Evolutionary conservation across 2,329 filamentous ascomycete species (phyloP), one percentile per base, ranked within the genome.

Genomic region (Talaromyces pinophilus): DNA sequence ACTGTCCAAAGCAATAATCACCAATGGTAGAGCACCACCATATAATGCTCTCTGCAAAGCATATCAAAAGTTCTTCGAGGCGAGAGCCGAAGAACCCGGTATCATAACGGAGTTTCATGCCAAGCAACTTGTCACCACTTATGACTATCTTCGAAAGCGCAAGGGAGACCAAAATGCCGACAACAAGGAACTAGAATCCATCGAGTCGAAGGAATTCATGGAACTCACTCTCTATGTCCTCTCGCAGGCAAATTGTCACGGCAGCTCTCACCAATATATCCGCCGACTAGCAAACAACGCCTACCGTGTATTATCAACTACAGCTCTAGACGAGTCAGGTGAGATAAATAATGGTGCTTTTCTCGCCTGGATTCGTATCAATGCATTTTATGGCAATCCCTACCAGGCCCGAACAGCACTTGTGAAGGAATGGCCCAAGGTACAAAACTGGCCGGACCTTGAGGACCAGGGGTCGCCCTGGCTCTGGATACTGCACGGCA

Each of bases 61-160:
- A 5, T 89, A 91, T 76, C 82, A 80, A 64, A 79, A 82, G 10
- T 88, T 93, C 69, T 88, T 94, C 71, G 74, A 80, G 19, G 82
- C 74, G 85, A 90, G 77, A 69, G 81, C 66, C 71, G 79, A 71
- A 78, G 81, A 68, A 73, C 81, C 70, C 73, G 84, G 68, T 71
- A 83, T 62, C 73, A 92, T 75, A 87, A 92, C 77, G 82, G 87
- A 71, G 84, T 88, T 50, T 65, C 90, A 95, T 72, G 89, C 90
- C 0, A 77, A 83, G n/a, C 81, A 88, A 70, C 83, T 86, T 22
- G 74, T 84, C 35, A 78, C 82, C 46, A 87, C 92, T 52, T 85
- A 92, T 67, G 78, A 84, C 25, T 86, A 92, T 74, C 80, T 92
- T 63, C 78, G 54, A 59, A 42, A 38, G 17, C 50, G 63, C 11